Base-by-base conservation (phyloP, 768 basidiomycete genomes). In the Mrakia gelida region DNA sequence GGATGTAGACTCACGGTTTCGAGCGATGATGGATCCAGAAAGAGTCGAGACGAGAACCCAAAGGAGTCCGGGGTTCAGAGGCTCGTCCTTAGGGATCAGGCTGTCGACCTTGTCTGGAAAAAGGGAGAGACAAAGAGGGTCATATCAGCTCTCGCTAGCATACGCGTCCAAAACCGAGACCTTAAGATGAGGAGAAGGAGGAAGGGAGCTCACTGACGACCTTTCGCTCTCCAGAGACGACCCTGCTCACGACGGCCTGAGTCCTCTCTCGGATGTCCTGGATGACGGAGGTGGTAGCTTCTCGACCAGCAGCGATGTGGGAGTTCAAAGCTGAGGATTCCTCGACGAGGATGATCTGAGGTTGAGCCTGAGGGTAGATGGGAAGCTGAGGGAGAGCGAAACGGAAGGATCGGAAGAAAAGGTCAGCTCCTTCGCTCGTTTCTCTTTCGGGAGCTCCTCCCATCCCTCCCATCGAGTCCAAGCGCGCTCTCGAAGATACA, bases 151-250 rank as follows among this genome's bases (percentile, higher is more conserved):
- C 43, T 34, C 4, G 28, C 52, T 18, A 16, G 41, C 23, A 32
- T 15, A 21, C 9, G 9, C 34, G 49, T 16, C 2, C 43, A 56
- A n/a, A 0, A 0, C 0, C 6, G 18, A 30, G 13, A 0, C 21
- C 6, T 28, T n/a, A 15, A 4, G 9, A 38, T 3, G 26, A 11
- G 8, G 23, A 59, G 23, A 8, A 32, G 15, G 34, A 61, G 18
- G 32, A n/a, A 38, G 54, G 52, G 71, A 49, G 43, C 49, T 56
- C 28, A 56, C 45, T 54, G 56, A 73, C 34, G 34, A 73, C 56
- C 72, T 88, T 88, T 80, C 92, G 88, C 83, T 98, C 96, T 45
- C 94, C 87, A 18, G 88, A 89, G 81, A 98, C 92, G 94, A 94
- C 96, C 79, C 87, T 88, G 45, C 90, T 88, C 26, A 96, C 89